A percentile compares a stretch with the other conserved stretches of the same genome.
Evolutionary conservation across 176 grass and related monocot genomes (phyloP).

Genomic region (Oryza glumipatula): DNA sequence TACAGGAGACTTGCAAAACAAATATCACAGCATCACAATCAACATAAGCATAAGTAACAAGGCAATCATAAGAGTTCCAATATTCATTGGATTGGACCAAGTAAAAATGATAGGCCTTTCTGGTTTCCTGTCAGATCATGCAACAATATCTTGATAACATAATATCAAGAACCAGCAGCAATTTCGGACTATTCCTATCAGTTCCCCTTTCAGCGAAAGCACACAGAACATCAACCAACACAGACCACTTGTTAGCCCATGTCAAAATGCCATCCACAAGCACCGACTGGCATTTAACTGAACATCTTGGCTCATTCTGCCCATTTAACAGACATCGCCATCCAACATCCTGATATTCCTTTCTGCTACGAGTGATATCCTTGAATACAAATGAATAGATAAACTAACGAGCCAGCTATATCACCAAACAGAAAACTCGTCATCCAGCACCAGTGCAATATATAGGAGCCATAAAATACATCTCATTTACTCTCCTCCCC

Average conservation of each 20-base stretch:
- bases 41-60: neutral
- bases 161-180: conserved; percentile 16
- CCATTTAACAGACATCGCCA: neutral
- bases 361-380: neutral
- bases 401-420: neutral
- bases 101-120: neutral
- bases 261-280: conserved; percentile 4
- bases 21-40: neutral
- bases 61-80: conserved; percentile 4
- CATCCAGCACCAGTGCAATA: conserved; percentile 11
- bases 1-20: neutral
- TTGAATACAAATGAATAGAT: conserved; percentile 4
- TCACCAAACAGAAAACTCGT: conserved; percentile 5
- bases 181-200: neutral
- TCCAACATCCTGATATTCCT: neutral
- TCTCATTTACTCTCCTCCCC: neutral
- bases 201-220: conserved; percentile 4
- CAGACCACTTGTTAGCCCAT: neutral
- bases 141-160: conserved; percentile 9
- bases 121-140: neutral
- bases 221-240: conserved; percentile 1
- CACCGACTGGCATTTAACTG: neutral
- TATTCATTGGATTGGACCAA: neutral
- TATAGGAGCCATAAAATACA: neutral
- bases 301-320: neutral